Percentiles rank a stretch among this genome's conserved stretches.
phyloP scores from a whole-genome alignment of 495 filamentous ascomycete species.

The Hypoxylon intermedium region DNA sequence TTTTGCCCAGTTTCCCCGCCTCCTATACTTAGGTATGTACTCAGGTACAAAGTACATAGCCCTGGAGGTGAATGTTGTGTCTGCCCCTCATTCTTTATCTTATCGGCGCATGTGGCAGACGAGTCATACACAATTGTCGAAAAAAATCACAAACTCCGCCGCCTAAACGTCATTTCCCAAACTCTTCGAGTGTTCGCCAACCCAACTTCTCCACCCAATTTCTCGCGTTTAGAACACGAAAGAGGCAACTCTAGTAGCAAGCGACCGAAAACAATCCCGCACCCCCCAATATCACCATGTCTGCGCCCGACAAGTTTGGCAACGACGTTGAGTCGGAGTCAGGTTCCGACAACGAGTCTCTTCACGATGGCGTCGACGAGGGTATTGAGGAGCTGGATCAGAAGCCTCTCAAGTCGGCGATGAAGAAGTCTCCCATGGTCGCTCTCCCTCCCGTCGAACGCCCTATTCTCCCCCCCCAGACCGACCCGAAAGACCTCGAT shows the following conservation, averaged over 20 bases:
- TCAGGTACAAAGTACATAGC: not conserved
- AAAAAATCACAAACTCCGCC: conserved; percentile 35
- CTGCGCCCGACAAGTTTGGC: conserved; percentile 40
- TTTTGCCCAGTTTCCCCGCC: not conserved
- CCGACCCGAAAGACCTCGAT: conserved; percentile 85
- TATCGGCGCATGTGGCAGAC: conserved; percentile 22
- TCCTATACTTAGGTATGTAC: not conserved
- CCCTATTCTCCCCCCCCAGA: conserved; percentile 81
- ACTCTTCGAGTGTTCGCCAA: not conserved
- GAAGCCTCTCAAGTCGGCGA: conserved; percentile 52
- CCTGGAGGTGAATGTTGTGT: no score
- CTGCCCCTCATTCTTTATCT: conserved; percentile 41
- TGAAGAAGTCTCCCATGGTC: conserved; percentile 56
- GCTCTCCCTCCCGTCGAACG: conserved; percentile 48
- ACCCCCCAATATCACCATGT: conserved; percentile 37
- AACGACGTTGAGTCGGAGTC: conserved; percentile 38
- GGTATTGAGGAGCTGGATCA: conserved; percentile 51
- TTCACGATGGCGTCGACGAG: conserved; percentile 44
- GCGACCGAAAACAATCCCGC: no score
- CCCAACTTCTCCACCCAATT: not conserved
- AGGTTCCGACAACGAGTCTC: conserved; percentile 53
- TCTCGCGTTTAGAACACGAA: not conserved
- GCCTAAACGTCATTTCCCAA: conserved; percentile 31
- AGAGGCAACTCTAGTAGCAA: not conserved
- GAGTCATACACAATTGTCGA: conserved; percentile 40